Percentiles rank a stretch among this genome's conserved stretches.
phyloP scores from a whole-genome alignment of 768 basidiomycete species.

The Rhizopogon vulgaris region DNA sequence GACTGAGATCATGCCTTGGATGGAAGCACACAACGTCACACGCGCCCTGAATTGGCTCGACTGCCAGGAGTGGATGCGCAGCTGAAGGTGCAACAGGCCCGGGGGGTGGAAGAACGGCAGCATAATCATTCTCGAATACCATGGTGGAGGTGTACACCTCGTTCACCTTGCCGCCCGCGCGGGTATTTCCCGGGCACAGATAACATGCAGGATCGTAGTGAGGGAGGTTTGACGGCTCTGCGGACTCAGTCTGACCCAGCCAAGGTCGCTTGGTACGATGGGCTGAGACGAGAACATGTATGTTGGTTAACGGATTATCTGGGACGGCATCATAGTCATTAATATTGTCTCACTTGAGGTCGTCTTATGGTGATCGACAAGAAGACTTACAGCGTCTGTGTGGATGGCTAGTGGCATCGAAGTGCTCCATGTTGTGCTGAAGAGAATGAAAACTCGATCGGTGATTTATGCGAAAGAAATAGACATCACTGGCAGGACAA shows the following conservation, averaged over 20 bases:
- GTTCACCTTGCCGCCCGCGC: slow-evolving; percentile 68
- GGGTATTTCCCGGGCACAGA: slow-evolving; percentile 80
- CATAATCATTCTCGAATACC: slow-evolving; percentile 78
- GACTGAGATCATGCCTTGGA: slow-evolving; percentile 79
- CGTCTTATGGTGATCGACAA: slow-evolving; percentile 2
- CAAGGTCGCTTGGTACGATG: slow-evolving; percentile 90
- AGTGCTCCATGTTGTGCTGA: slow-evolving; percentile 24
- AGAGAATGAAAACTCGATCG: background rate
- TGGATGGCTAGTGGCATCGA: slow-evolving; percentile 58
- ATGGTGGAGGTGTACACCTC: slow-evolving; percentile 60
- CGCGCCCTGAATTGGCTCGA: slow-evolving; percentile 69
- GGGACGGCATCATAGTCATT: slow-evolving; percentile 5
- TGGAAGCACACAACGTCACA: slow-evolving; percentile 89
- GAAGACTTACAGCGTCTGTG: slow-evolving; percentile 59
- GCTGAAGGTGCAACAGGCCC: slow-evolving; percentile 44
- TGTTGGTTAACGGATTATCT: slow-evolving; percentile 80
- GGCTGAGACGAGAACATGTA: slow-evolving; percentile 79
- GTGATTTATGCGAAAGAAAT: background rate
- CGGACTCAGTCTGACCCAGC: slow-evolving; percentile 78
- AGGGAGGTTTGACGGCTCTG: slow-evolving; percentile 47
- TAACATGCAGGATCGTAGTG: slow-evolving; percentile 71
- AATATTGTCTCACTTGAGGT: background rate
- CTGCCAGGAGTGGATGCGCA: slow-evolving; percentile 54
- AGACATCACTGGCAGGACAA: background rate
- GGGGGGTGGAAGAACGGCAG: slow-evolving; percentile 67